Evolutionary conservation across 2,329 filamentous ascomycete genomes (phyloP).

Genomic region (Emergomyces pasteurianus): DNA sequence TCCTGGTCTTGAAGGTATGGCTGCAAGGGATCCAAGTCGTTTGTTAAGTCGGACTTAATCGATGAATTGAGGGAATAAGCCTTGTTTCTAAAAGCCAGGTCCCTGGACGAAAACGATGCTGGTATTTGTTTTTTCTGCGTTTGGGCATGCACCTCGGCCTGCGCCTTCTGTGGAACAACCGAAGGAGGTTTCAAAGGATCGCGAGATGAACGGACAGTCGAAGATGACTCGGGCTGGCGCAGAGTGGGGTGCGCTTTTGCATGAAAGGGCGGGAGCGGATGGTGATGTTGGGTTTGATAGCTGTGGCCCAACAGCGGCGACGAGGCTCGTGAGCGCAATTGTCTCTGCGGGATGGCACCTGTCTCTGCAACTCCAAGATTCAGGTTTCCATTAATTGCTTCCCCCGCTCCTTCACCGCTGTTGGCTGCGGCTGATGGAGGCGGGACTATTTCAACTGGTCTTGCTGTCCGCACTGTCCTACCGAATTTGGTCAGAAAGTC

Average conservation of each 20-base stretch:
- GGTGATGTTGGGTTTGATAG: constrained; percentile 19
- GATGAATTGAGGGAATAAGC: neutral
- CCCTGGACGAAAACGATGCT: constrained; percentile 15
- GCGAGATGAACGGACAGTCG: constrained; percentile 37
- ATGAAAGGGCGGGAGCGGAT: constrained; percentile 21
- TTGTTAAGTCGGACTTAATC: neutral
- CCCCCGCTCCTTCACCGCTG: neutral
- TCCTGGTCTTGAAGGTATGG: constrained; percentile 3
- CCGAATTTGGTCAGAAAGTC: neutral
- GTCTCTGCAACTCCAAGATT: neutral
- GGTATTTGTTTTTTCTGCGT: constrained; percentile 14
- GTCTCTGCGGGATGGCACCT: constrained; percentile 1
- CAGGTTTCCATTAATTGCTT: neutral
- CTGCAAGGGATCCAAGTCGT: neutral
- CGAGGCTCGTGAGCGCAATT: constrained; percentile 32
- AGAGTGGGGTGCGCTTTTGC: constrained; percentile 27
- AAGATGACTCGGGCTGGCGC: constrained; percentile 30
- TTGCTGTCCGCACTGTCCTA: neutral
- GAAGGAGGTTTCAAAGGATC: constrained; percentile 32
- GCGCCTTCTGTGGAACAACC: constrained; percentile 30
- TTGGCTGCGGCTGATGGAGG: neutral
- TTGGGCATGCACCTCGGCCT: constrained; percentile 7
- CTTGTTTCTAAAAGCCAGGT: constrained; percentile 10
- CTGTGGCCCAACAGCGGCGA: constrained; percentile 34
- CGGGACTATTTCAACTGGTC: neutral